Evolutionary conservation across 331 rosid species (phyloP).

Genomic region (Malus hybrid): DNA sequence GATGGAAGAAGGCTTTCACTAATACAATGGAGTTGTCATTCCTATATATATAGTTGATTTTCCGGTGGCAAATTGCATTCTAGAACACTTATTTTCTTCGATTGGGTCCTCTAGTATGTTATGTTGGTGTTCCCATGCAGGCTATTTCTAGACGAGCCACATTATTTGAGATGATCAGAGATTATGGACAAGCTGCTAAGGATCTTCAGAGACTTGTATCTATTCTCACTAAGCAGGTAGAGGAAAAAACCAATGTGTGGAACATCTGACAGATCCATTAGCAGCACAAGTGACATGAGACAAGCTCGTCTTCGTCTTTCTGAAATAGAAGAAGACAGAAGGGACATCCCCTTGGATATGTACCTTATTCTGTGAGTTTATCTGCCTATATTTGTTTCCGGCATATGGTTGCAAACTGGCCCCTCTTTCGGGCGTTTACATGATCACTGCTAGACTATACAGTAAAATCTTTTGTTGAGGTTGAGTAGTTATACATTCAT

Average conservation of each 20-base stretch:
- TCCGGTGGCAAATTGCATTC: not conserved
- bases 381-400: not conserved
- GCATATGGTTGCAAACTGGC: not conserved
- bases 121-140: slow-evolving; percentile 20
- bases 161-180: slow-evolving; percentile 76
- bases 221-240: slow-evolving; percentile 42
- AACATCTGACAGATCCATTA: slow-evolving; percentile 49
- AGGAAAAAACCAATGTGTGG: slow-evolving; percentile 47
- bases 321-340: slow-evolving; percentile 80
- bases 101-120: not conserved
- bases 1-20: not conserved
- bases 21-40: not conserved
- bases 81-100: not conserved
- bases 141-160: slow-evolving; percentile 91
- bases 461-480: not conserved
- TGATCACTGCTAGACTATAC: not conserved
- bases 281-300: slow-evolving; percentile 61
- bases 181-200: slow-evolving; percentile 76
- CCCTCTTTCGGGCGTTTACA: not conserved
- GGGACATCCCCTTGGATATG: slow-evolving; percentile 79
- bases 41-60: not conserved
- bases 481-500: no score
- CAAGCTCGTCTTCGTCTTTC: slow-evolving; percentile 57
- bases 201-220: slow-evolving; percentile 73
- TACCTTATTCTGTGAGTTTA: slow-evolving; percentile 83